Conservation (phyloP, 1,284 basidiomycete genomes). For the Cryptococcus sp. region DNA sequence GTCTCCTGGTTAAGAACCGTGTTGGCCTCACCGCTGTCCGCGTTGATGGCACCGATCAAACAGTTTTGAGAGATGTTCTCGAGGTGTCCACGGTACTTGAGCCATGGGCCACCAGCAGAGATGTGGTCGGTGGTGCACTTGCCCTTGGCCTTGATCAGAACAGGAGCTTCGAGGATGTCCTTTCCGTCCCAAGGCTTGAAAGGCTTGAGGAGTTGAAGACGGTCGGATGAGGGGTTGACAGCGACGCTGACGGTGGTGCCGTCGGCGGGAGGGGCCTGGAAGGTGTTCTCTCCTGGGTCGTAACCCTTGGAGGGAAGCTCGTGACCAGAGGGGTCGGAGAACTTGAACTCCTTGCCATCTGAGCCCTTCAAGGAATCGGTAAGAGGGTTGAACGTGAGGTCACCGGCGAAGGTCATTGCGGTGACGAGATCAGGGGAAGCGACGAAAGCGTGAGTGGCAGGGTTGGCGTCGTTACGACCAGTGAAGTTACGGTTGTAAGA, state of each 20-base stretch:
- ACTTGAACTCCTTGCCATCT: conserved; percentile 98
- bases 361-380: conserved; percentile 85
- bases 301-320: conserved; percentile 95
- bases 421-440: conserved; percentile 98
- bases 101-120: conserved; percentile 85
- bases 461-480: conserved; percentile 99
- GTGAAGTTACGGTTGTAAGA: conserved; percentile 99
- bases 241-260: conserved; percentile 81
- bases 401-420: conserved; percentile 92
- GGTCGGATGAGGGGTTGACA: conserved; percentile 85
- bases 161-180: conserved; percentile 82
- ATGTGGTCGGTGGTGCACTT: conserved; percentile 81
- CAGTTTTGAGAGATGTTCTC: conserved; percentile 99
- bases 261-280: conserved; percentile 90
- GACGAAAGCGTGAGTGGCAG: conserved; percentile 97
- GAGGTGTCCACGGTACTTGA: conserved; percentile 98
- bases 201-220: conserved; percentile 89
- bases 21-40: conserved; percentile 94
- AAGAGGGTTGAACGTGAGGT: conserved; percentile 94
- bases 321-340: conserved; percentile 82
- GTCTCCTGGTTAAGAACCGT: conserved; percentile 89
- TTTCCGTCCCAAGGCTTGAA: conserved; percentile 94
- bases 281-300: conserved; percentile 95
- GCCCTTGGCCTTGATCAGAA: conserved; percentile 97
- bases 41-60: conserved; percentile 94